Conservation (phyloP, 2,329 filamentous ascomycete genomes). For the Colletotrichum somersetense region DNA sequence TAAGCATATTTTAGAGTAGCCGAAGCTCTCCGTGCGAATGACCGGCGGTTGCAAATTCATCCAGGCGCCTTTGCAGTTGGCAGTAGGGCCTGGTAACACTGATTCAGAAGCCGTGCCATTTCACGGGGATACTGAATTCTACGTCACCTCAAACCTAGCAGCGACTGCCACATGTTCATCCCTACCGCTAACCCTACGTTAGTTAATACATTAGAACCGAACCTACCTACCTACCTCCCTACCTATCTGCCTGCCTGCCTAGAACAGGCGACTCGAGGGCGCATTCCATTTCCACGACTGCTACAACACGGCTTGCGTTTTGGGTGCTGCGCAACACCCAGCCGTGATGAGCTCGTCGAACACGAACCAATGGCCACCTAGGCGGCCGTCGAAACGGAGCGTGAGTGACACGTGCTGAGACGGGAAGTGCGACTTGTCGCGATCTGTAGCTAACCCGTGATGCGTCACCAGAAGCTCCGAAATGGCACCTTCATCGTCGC, state of each 20-base stretch:
- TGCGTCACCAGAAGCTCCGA: slow-evolving; percentile 72
- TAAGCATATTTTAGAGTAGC: slow-evolving; percentile 19
- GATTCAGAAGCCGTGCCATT: background rate
- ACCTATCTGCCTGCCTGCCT: background rate
- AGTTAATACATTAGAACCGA: background rate
- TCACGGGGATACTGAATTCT: background rate
- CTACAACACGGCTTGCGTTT: slow-evolving; percentile 34
- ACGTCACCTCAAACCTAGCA: background rate
- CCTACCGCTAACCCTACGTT: slow-evolving; percentile 15
- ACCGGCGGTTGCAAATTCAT: slow-evolving; percentile 16
- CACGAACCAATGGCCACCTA: slow-evolving; percentile 54
- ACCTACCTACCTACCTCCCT: background rate
- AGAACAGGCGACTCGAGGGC: slow-evolving; percentile 24
- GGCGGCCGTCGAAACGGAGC: slow-evolving; percentile 60
- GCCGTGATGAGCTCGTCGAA: slow-evolving; percentile 43
- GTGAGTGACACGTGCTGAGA: slow-evolving; percentile 50
- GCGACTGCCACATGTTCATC: slow-evolving; percentile 18
- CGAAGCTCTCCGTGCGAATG: slow-evolving; percentile 10
- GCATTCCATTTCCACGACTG: slow-evolving; percentile 48
- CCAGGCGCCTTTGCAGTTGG: slow-evolving; percentile 28
- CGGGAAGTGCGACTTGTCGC: slow-evolving; percentile 9
- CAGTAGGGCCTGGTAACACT: slow-evolving; percentile 13
- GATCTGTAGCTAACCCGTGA: slow-evolving; percentile 17
- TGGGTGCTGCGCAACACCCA: slow-evolving; percentile 41
- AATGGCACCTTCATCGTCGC: slow-evolving; percentile 91